These are phyloP conservation scores for Fusarium hostae DNA, from an alignment of 2,329 filamentous ascomycete genomes.

Conservation along the genomic window DNA sequence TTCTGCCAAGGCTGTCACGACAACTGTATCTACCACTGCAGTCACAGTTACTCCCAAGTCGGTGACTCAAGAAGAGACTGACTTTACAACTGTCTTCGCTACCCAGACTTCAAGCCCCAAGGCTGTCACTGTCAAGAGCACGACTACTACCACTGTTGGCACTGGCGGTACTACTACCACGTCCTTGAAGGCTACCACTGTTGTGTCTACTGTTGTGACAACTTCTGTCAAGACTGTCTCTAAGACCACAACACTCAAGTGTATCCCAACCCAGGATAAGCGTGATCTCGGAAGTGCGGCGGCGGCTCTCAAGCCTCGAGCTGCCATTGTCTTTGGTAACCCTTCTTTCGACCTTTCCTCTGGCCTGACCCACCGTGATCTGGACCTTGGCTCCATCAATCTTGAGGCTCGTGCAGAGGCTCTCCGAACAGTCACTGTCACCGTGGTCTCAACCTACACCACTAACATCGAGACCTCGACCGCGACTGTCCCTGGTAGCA, in stretches of 20 bases:
- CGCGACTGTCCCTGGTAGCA: slow-evolving; percentile 25
- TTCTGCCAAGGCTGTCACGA: slow-evolving; percentile 28
- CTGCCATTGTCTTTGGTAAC: slow-evolving; percentile 27
- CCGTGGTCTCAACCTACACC: slow-evolving; percentile 23
- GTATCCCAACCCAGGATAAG: slow-evolving; percentile 33
- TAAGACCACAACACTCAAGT: slow-evolving; percentile 38
- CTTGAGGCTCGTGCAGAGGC: slow-evolving; percentile 23
- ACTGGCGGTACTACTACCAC: slow-evolving; percentile 33
- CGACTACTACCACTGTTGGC: slow-evolving; percentile 30
- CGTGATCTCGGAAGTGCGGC: slow-evolving; percentile 3
- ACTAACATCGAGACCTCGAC: slow-evolving; percentile 30
- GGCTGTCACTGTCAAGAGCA: slow-evolving; percentile 34
- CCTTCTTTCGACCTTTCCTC: slow-evolving; percentile 11
- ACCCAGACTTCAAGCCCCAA: slow-evolving; percentile 37
- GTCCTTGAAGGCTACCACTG: slow-evolving; percentile 39
- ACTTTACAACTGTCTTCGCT: slow-evolving; percentile 20
- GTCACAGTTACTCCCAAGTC: slow-evolving; percentile 42
- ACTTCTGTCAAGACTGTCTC: slow-evolving; percentile 34
- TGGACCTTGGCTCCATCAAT: slow-evolving; percentile 16
- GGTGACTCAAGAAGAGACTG: slow-evolving; percentile 25
- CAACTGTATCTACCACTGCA: slow-evolving; percentile 23
- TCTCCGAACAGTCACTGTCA: slow-evolving; percentile 18
- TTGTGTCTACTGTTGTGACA: slow-evolving; percentile 32
- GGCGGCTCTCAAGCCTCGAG: neutral
- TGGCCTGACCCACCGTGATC: slow-evolving; percentile 17